phyloP scores from a whole-genome alignment of 306 rosid genomes.

The Medicago lupulina region DNA sequence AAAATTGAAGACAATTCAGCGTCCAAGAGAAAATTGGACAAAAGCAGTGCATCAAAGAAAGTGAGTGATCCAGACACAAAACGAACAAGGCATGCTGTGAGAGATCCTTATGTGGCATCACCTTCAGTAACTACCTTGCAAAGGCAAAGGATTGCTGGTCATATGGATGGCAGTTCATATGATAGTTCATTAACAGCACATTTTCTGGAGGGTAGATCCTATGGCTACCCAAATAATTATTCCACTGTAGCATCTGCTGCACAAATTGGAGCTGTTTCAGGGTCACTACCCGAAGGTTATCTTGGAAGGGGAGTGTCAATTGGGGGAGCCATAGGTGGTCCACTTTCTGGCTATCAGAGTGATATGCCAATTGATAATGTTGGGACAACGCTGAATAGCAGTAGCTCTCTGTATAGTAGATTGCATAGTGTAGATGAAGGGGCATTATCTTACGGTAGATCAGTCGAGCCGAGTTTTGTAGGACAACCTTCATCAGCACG shows the following conservation, averaged over 20 bases:
- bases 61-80: conserved; percentile 48
- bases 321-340: conserved; percentile 34
- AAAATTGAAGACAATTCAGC: conserved; percentile 43
- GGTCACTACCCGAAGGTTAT: conserved; percentile 44
- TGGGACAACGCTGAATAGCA: conserved; percentile 40
- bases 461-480: conserved; percentile 45
- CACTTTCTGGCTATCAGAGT: conserved; percentile 49
- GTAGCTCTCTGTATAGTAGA: conserved; percentile 46
- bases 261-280: conserved; percentile 46
- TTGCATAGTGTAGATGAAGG: conserved; percentile 56
- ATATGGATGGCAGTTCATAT: conserved; percentile 50
- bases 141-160: conserved; percentile 49
- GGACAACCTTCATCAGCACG: conserved; percentile 46
- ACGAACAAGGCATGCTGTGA: conserved; percentile 43
- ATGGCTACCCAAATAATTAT: conserved; percentile 49
- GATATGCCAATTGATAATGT: conserved; percentile 43
- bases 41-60: conserved; percentile 37
- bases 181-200: conserved; percentile 42
- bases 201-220: conserved; percentile 41
- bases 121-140: conserved; percentile 46
- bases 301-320: conserved; percentile 40
- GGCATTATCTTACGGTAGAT: conserved; percentile 44
- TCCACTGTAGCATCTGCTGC: conserved; percentile 41
- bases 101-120: conserved; percentile 44
- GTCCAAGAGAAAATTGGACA: conserved; percentile 54